phyloP scores from a whole-genome alignment of 768 basidiomycete species.

The Mycena venus region DNA sequence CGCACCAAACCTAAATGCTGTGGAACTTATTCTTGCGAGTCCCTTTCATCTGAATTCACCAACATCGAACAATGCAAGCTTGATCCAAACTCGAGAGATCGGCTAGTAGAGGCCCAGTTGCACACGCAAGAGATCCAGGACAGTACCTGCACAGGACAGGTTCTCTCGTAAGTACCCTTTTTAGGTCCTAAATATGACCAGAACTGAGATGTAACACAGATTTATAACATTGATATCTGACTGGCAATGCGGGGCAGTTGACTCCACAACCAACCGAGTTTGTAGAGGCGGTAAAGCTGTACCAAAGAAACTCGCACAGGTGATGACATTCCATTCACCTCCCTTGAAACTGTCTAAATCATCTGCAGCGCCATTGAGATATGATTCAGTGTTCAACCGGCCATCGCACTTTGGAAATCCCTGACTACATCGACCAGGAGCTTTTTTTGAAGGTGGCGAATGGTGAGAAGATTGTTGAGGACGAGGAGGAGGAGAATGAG shows the following conservation, averaged over 20 bases:
- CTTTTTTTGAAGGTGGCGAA: slow-evolving; percentile 2
- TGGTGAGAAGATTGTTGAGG: slow-evolving; percentile 15
- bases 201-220: slow-evolving; percentile 9
- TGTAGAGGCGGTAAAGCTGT: slow-evolving; percentile 5
- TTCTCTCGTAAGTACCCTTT: slow-evolving; percentile 9
- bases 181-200: background rate
- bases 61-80: slow-evolving; percentile 7
- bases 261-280: background rate
- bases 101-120: slow-evolving; percentile 3
- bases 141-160: slow-evolving; percentile 3
- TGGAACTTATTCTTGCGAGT: background rate
- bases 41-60: slow-evolving; percentile 6
- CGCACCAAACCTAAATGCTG: slow-evolving; percentile 1
- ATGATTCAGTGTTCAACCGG: slow-evolving; percentile 11
- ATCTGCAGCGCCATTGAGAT: slow-evolving; percentile 7
- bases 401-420: slow-evolving; percentile 10
- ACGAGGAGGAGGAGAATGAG: slow-evolving; percentile 5
- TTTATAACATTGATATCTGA: slow-evolving; percentile 15
- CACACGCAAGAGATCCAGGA: slow-evolving; percentile 9
- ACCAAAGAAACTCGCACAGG: slow-evolving; percentile 10
- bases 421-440: slow-evolving; percentile 4
- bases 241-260: slow-evolving; percentile 10
- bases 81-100: slow-evolving; percentile 18
- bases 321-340: background rate
- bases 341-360: background rate